Percentiles rank a stretch among this genome's conserved stretches.
These are phyloP conservation scores for Tetracladium setigerum DNA, from an alignment of 495 filamentous ascomycete species.

Conservation along the genomic window DNA sequence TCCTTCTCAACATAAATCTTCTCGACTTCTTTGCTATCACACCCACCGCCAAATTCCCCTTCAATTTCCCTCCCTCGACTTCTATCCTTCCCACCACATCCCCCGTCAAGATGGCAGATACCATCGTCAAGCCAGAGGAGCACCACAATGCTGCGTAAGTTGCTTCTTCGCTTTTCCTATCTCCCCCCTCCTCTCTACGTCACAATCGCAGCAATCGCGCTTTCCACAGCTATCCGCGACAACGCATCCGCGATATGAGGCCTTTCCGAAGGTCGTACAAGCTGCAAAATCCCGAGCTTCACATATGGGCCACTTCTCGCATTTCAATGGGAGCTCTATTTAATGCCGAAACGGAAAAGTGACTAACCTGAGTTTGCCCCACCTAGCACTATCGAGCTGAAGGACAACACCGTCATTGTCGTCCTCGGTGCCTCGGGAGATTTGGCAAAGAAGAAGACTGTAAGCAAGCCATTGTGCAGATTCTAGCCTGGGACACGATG, in stretches of 20 bases:
- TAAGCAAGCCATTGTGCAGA: conserved; percentile 36
- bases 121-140: conserved; percentile 54
- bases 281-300: too few relatives aligned
- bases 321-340: conserved; percentile 1
- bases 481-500: conserved; percentile 12
- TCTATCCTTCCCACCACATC: neutral
- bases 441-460: conserved; percentile 99
- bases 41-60: conserved; percentile 1
- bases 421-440: conserved; percentile 97
- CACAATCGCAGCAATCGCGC: conserved; percentile 16
- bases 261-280: too few relatives aligned
- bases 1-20: neutral
- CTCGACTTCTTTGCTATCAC: neutral
- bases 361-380: conserved; percentile 15
- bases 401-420: conserved; percentile 96
- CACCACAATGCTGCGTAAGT: conserved; percentile 60
- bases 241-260: too few relatives aligned
- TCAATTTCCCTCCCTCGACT: neutral
- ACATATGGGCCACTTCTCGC: too few relatives aligned
- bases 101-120: conserved; percentile 48
- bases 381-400: conserved; percentile 78
- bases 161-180: conserved; percentile 13
- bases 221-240: conserved; percentile 1
- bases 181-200: conserved; percentile 26
- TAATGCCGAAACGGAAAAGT: neutral